phyloP scores from a whole-genome alignment of 2,329 filamentous ascomycete species.

The Aureobasidium subglaciale region DNA sequence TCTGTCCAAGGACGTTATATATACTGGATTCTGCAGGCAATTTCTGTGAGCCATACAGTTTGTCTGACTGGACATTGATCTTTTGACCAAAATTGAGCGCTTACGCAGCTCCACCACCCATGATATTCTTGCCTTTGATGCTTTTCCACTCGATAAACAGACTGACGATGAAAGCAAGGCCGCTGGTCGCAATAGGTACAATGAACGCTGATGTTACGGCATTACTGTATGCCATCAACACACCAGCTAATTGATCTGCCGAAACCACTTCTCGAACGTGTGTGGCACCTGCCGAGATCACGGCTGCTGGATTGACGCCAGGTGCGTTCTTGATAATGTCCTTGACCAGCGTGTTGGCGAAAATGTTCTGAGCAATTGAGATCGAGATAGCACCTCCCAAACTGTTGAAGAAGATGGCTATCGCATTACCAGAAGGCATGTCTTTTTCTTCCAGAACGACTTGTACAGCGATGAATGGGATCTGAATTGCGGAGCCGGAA shows the following conservation, averaged over 20 bases:
- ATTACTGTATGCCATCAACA: constrained; percentile 58
- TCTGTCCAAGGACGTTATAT: too few relatives aligned
- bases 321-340: constrained; percentile 42
- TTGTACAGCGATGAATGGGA: constrained; percentile 45
- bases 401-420: constrained; percentile 28
- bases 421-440: constrained; percentile 33
- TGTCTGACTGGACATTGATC: too few relatives aligned
- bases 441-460: constrained; percentile 40
- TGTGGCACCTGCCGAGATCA: constrained; percentile 38
- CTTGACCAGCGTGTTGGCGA: constrained; percentile 52
- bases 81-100: background rate
- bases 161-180: constrained; percentile 48
- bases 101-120: constrained; percentile 9
- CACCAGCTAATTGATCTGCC: constrained; percentile 38
- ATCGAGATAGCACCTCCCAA: constrained; percentile 29
- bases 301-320: constrained; percentile 29
- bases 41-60: too few relatives aligned
- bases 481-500: constrained; percentile 41
- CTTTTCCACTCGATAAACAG: constrained; percentile 57
- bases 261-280: constrained; percentile 34
- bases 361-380: constrained; percentile 26
- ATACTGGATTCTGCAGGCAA: too few relatives aligned
- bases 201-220: constrained; percentile 54
- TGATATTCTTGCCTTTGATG: constrained; percentile 47
- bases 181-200: constrained; percentile 50